phyloP scores from a whole-genome alignment of 139 green algal genomes.

The Ulvella scutata region DNA sequence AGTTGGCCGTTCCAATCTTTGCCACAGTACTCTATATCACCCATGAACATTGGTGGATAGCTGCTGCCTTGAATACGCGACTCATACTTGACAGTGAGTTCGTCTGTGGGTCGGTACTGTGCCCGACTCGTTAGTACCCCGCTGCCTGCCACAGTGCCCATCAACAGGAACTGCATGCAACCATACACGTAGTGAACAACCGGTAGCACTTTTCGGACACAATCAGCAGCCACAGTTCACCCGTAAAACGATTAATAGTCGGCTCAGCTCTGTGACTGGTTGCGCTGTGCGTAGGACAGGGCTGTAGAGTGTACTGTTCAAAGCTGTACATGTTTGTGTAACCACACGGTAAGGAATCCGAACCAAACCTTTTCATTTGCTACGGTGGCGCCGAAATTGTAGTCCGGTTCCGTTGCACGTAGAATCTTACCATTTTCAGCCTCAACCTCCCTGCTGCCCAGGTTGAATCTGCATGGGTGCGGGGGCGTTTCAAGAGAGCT shows the following conservation, averaged over 20 bases:
- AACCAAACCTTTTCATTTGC: conserved; percentile 50
- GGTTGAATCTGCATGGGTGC: conserved; percentile 67
- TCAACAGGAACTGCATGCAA: conserved; percentile 39
- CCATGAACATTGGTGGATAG: neutral
- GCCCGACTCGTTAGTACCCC: conserved; percentile 56
- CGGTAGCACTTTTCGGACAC: too few species aligned
- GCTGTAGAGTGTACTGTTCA: too few species aligned
- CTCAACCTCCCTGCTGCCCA: conserved; percentile 75
- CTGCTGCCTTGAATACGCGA: neutral
- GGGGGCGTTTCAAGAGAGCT: neutral
- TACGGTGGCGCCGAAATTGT: conserved; percentile 97
- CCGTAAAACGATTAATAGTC: too few species aligned
- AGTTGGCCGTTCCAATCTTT: conserved; percentile 89
- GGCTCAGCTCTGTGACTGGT: too few species aligned
- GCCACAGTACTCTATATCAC: conserved; percentile 25
- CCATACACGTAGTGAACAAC: neutral
- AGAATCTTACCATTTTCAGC: neutral
- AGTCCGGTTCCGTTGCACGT: conserved; percentile 83
- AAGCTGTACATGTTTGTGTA: too few species aligned
- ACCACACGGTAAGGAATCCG: neutral
- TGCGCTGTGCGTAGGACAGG: too few species aligned
- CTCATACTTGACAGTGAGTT: neutral
- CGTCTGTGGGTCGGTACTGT: conserved; percentile 28
- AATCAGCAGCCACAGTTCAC: too few species aligned
- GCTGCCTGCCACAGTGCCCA: conserved; percentile 83